phyloP scores from a whole-genome alignment of 257 asterid species.

The Solanum chilense region DNA sequence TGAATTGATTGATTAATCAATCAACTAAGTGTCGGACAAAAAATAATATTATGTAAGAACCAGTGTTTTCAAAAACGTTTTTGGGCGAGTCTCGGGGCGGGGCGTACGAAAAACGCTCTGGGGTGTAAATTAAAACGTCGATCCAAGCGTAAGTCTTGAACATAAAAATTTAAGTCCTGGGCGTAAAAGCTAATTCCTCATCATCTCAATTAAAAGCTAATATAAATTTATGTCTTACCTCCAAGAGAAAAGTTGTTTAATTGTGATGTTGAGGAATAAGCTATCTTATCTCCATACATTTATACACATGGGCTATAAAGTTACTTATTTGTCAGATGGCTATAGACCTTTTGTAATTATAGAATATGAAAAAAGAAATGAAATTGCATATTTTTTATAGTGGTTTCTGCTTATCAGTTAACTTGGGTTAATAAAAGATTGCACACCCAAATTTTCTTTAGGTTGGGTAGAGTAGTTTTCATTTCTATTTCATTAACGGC shows the following conservation, averaged over 20 bases:
- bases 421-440: background rate
- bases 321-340: background rate
- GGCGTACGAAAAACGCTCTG: too few species aligned
- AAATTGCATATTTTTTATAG: background rate
- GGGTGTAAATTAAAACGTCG: too few species aligned
- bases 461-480: background rate
- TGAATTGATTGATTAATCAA: background rate
- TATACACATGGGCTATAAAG: background rate
- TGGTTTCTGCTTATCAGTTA: background rate
- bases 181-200: too few species aligned
- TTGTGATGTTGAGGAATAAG: background rate
- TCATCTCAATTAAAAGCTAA: too few species aligned
- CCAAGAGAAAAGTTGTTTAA: too few species aligned
- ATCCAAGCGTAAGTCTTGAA: too few species aligned
- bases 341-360: background rate
- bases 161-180: too few species aligned
- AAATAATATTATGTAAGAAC: background rate
- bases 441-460: background rate
- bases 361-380: background rate
- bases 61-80: too few species aligned
- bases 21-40: background rate
- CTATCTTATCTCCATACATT: background rate
- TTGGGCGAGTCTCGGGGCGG: too few species aligned
- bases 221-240: too few species aligned
- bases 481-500: background rate